Evolutionary conservation across 306 rosid species (phyloP).

Genomic region (Macrotyloma uniflorum): DNA sequence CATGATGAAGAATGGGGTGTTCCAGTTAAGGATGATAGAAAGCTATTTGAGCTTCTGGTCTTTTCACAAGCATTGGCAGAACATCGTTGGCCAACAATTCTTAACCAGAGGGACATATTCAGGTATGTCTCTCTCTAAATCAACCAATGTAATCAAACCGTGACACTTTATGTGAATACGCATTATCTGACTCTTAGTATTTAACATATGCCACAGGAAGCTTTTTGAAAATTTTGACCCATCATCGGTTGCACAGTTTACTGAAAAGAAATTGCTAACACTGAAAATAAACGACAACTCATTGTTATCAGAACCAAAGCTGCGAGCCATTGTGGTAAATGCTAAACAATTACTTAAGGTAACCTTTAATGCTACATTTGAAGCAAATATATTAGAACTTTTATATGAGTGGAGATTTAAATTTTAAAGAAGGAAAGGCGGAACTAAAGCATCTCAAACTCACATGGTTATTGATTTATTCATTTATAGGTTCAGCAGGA

Average conservation of each 20-base stretch:
- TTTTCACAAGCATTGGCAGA: slow-evolving; percentile 92
- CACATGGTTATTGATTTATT: slow-evolving; percentile 4
- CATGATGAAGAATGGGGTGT: slow-evolving; percentile 97
- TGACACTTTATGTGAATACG: not conserved
- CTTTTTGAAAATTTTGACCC: slow-evolving; percentile 75
- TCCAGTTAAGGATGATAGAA: slow-evolving; percentile 70
- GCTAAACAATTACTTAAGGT: slow-evolving; percentile 86
- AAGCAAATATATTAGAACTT: slow-evolving; percentile 6
- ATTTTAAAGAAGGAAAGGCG: not conserved
- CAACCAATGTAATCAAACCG: not conserved
- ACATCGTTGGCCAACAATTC: slow-evolving; percentile 78
- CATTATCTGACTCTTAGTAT: slow-evolving; percentile 22
- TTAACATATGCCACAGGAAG: slow-evolving; percentile 55
- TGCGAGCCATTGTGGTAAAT: slow-evolving; percentile 84
- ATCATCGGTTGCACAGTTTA: slow-evolving; percentile 65
- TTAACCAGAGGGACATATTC: slow-evolving; percentile 68
- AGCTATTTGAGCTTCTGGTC: slow-evolving; percentile 81
- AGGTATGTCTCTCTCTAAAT: slow-evolving; percentile 51
- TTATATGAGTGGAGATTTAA: not conserved
- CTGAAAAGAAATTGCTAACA: slow-evolving; percentile 65
- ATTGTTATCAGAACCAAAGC: slow-evolving; percentile 81
- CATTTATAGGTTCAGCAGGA: slow-evolving; percentile 66
- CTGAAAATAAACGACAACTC: slow-evolving; percentile 66
- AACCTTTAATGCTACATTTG: slow-evolving; percentile 17
- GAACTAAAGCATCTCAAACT: not conserved